A percentile compares a stretch with the other conserved stretches of the same genome.
Evolutionary conservation across 352 stramenopile genomes (phyloP).

Genomic region (Pelagophyceae sp.): DNA sequence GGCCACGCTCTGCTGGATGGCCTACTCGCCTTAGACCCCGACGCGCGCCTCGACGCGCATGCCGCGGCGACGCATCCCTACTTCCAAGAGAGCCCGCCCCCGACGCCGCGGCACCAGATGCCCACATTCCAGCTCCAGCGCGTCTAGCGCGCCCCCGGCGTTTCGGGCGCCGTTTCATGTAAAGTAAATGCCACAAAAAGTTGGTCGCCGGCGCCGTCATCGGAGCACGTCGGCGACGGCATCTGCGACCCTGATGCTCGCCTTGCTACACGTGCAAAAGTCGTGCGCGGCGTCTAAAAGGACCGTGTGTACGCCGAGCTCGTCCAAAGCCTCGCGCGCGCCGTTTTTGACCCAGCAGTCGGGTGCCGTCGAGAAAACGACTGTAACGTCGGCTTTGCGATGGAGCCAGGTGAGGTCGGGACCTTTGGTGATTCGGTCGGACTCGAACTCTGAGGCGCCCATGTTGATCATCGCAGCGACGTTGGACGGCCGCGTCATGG

Average conservation of each 20-base stretch:
- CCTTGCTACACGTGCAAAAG: background rate
- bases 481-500: background rate
- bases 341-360: background rate
- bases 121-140: background rate
- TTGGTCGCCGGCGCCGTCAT: background rate
- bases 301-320: background rate
- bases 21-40: constrained; percentile 59
- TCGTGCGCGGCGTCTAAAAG: background rate
- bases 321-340: background rate
- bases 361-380: background rate
- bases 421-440: background rate
- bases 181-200: too few species aligned
- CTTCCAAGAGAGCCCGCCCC: constrained; percentile 42
- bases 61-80: constrained; percentile 81
- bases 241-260: background rate
- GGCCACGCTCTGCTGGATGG: constrained; percentile 27
- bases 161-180: too few species aligned
- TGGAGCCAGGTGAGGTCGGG: background rate
- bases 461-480: background rate
- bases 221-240: background rate
- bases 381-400: background rate
- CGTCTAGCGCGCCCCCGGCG: too few species aligned
- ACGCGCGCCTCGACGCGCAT: constrained; percentile 72
- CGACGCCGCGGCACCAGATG: background rate
- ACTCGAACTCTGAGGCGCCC: background rate